Evolutionary conservation across 169 alveolate genomes (phyloP).

Genomic region (Cryptosporidium meleagridis): DNA sequence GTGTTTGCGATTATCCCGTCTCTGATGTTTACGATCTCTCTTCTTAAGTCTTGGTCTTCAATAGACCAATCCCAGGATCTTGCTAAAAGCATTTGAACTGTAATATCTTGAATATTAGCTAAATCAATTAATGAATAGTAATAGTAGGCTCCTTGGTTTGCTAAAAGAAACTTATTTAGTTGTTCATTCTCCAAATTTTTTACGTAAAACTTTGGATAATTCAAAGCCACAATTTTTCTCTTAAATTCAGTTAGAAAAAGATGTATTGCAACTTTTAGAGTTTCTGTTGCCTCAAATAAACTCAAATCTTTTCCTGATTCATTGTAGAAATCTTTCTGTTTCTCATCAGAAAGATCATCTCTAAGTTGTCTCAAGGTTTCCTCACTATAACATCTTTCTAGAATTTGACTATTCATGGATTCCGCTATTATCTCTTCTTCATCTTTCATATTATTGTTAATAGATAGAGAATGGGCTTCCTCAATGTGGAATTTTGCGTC

Average conservation of each 20-base stretch:
- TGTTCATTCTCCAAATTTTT: constrained; percentile 10
- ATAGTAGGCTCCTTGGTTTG: constrained; percentile 27
- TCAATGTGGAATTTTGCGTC: background rate
- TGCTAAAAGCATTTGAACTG: constrained; percentile 56
- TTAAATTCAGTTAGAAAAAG: constrained; percentile 32
- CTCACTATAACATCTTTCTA: background rate
- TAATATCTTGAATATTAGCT: constrained; percentile 31
- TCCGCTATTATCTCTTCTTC: background rate
- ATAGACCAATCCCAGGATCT: constrained; percentile 66
- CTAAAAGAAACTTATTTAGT: constrained; percentile 15
- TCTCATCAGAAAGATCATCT: constrained; percentile 5
- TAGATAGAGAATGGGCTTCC: background rate
- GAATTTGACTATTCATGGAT: background rate
- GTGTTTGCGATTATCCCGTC: background rate
- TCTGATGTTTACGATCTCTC: constrained; percentile 10
- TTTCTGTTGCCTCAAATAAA: constrained; percentile 54
- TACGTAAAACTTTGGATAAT: constrained; percentile 11
- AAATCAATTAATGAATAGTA: constrained; percentile 32
- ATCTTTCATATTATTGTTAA: background rate
- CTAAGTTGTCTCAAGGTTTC: constrained; percentile 5
- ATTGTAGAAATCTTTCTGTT: constrained; percentile 40
- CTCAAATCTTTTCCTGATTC: constrained; percentile 42
- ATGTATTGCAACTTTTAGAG: constrained; percentile 24
- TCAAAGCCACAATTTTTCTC: constrained; percentile 14
- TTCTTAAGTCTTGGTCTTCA: constrained; percentile 65